Conservation (phyloP, 768 basidiomycete genomes). For the Leccinellum albellum region DNA sequence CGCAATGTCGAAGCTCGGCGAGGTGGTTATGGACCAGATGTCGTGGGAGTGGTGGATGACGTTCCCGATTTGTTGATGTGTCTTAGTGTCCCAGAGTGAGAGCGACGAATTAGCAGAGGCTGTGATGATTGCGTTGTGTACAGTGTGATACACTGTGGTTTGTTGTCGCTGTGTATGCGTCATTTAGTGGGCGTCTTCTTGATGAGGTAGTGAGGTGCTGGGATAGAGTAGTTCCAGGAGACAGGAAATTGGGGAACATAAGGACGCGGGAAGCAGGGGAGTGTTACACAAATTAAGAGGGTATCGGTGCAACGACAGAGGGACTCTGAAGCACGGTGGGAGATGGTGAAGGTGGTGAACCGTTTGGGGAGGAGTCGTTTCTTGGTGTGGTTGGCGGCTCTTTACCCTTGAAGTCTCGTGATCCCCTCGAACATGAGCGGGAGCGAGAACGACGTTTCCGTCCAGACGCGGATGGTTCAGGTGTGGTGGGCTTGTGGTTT, state of each 20-base stretch:
- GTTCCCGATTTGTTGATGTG: no score
- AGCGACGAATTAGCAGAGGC: no score
- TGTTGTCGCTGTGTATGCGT: no score
- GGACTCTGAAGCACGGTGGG: constrained; percentile 23
- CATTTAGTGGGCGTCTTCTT: no score
- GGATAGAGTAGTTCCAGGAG: constrained; percentile 61
- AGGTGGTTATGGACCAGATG: no score
- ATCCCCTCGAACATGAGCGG: constrained; percentile 57
- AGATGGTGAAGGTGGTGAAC: constrained; percentile 34
- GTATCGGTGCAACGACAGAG: constrained; percentile 49
- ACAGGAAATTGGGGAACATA: constrained; percentile 45
- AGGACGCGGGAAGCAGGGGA: constrained; percentile 40
- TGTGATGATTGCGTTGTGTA: no score
- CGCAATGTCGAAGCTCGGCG: no score
- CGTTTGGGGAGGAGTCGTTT: constrained; percentile 72
- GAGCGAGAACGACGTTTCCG: constrained; percentile 73
- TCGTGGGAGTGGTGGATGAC: no score
- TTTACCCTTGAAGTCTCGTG: constrained; percentile 70
- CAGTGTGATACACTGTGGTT: no score
- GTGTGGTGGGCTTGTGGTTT: constrained; percentile 32
- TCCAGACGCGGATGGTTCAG: constrained; percentile 38
- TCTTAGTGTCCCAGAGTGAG: no score
- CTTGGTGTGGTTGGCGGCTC: constrained; percentile 45
- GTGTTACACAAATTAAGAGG: constrained; percentile 49
- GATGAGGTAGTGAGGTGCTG: constrained; percentile 64